phyloP scores from a whole-genome alignment of 306 rosid genomes.

The Gynostemma pentaphyllum region DNA sequence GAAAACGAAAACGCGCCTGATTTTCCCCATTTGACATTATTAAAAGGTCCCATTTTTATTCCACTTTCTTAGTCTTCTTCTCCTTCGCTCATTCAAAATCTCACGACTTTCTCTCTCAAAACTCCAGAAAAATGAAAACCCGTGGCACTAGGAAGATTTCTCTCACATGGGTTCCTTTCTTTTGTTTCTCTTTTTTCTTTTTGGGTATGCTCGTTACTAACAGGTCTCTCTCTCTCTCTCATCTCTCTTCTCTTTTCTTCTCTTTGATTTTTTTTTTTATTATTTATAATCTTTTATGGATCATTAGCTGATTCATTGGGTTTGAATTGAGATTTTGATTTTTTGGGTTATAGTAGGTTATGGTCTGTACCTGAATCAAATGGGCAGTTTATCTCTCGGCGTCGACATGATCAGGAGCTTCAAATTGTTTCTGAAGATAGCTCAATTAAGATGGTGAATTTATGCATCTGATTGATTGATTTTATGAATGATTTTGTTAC shows the following conservation, averaged over 20 bases:
- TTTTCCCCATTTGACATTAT: background rate
- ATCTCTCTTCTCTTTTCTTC: background rate
- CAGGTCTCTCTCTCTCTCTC: conserved; percentile 33
- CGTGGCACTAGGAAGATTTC: conserved; percentile 59
- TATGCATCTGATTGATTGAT: background rate
- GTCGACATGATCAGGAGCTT: conserved; percentile 54
- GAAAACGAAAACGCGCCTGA: background rate
- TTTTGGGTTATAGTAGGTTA: conserved; percentile 29
- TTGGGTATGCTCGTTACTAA: conserved; percentile 68
- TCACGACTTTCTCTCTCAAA: background rate
- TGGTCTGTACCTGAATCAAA: conserved; percentile 62
- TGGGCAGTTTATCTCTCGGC: conserved; percentile 44
- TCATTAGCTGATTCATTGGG: background rate
- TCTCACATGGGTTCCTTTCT: conserved; percentile 69
- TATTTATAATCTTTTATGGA: background rate
- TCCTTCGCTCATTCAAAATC: background rate
- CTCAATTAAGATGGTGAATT: conserved; percentile 31
- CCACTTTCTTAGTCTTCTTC: background rate
- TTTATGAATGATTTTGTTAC: background rate
- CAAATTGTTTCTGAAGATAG: conserved; percentile 62
- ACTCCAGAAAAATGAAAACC: conserved; percentile 35
- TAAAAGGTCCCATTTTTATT: no score
- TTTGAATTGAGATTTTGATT: background rate
- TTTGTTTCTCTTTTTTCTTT: conserved; percentile 62
- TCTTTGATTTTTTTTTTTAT: background rate